Percentiles rank a stretch among this genome's conserved stretches.
Conservation (phyloP, 108 stramenopile genomes). For the Nitzschia sp. region DNA sequence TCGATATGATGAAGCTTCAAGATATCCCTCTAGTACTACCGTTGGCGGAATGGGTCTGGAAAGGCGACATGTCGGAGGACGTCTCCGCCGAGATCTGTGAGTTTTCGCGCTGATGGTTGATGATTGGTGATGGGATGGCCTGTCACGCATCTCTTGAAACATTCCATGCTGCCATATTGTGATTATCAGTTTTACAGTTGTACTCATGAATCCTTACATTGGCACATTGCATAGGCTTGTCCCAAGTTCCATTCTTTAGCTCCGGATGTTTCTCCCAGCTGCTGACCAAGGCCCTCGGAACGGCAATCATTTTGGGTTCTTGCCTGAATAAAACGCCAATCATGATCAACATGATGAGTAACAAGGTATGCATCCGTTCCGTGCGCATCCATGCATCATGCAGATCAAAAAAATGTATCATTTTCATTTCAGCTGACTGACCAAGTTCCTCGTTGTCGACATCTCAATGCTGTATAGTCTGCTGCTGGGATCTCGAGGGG, state of each 20-base stretch:
- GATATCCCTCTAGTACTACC: conserved; percentile 39
- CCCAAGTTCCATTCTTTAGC: conserved; percentile 51
- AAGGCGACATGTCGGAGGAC: conserved; percentile 35
- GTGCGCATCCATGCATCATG: too few relatives aligned
- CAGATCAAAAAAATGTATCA: too few relatives aligned
- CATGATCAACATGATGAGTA: conserved; percentile 57
- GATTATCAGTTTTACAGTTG: too few relatives aligned
- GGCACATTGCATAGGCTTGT: conserved; percentile 39
- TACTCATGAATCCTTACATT: too few relatives aligned
- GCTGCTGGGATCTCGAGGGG: conserved; percentile 58
- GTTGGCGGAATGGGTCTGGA: conserved; percentile 71
- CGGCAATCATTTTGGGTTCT: conserved; percentile 66
- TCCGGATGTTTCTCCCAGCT: conserved; percentile 55
- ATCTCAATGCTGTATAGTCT: conserved; percentile 29
- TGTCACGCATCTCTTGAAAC: too few relatives aligned
- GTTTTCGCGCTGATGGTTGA: too few relatives aligned
- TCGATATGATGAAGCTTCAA: conserved; percentile 31
- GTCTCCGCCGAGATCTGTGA: conserved; percentile 46
- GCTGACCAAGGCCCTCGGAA: conserved; percentile 66
- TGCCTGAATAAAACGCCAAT: conserved; percentile 78
- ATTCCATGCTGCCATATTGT: too few relatives aligned
- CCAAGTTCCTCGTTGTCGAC: too few relatives aligned
- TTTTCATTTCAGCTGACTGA: too few relatives aligned
- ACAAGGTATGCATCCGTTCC: conserved; percentile 35
- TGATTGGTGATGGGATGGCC: too few relatives aligned